Base-by-base conservation (phyloP, 345 rosid species). In the Passiflora organensis region DNA sequence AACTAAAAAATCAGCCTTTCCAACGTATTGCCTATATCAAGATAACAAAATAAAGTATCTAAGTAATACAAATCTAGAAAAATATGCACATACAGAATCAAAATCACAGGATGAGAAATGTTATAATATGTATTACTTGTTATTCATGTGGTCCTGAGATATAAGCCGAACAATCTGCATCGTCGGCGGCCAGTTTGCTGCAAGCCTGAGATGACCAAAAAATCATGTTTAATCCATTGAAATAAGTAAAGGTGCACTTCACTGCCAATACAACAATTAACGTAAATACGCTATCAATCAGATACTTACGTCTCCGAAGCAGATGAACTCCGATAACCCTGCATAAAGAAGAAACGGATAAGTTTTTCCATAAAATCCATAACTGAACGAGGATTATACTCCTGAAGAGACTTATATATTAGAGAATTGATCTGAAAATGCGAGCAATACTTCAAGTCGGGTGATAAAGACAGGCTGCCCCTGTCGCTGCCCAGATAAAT, bases 151-250 rank as follows among this genome's bases (percentile, higher is more conserved):
- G 66, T 93, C 99, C 71, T 86, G 96, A 34, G 97, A 86, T 68
- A 93, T 89, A 60, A 93, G 91, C 48, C 95, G 95, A 65, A 83
- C 99, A 50, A 93, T 89, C 76, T 93, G 97, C 99, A 93, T 84
- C 24, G 82, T 82, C 38, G 72, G 51, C 14, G 99, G 99, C 99
- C 99, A 93, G 66, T 93, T 85, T 43, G 84, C 91, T 53, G 97
- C 99, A 63, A 93, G 91, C 82, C 96, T 93, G 89, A 68, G 52
- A 75, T 43, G 38, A 67, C 36, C 42, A 46, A 17, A 36, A 32
- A 64, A 43, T 41, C 16, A 48, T n/a, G n/a, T 36, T 59, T 48
- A 50, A 32, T 16, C 42, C 48, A 32, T 42, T 54, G 51, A 44
- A 28, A 28, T 28, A 3, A 28, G 3, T 28, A 28, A 28, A 28